phyloP scores from a whole-genome alignment of 78 protist genomes.

The slime mould (Dictyostelium discoideum) region DNA sequence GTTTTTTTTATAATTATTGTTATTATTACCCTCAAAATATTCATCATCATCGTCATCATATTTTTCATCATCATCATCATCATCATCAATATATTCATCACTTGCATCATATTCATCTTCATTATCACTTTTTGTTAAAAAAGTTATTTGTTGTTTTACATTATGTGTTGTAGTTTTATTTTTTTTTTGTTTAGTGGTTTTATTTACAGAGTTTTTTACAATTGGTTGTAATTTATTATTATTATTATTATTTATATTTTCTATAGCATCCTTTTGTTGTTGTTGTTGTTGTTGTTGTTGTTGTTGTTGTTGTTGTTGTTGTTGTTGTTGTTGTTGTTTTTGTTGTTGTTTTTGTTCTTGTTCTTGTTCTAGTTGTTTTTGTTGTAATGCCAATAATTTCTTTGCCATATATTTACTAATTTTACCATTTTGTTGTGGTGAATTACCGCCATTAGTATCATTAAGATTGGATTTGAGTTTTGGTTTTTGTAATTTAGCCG shows the following conservation, averaged over 20 bases:
- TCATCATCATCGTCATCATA: background rate
- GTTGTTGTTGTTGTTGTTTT: background rate
- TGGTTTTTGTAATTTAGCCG: background rate
- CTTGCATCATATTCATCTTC: background rate
- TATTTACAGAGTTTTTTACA: background rate
- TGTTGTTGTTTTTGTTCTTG: background rate
- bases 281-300: background rate
- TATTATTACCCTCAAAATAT: background rate
- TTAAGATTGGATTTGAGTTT: background rate
- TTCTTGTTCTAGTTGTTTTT: background rate
- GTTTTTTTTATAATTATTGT: too few species aligned
- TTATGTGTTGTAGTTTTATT: too few species aligned
- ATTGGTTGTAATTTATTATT: background rate
- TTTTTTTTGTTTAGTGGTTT: background rate
- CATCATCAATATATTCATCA: background rate
- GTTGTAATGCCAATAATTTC: background rate
- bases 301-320: slow-evolving; percentile 1
- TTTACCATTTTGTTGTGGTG: background rate
- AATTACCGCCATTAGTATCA: background rate
- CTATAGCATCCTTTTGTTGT: background rate
- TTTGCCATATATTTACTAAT: slow-evolving; percentile 18
- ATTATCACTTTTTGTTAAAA: background rate
- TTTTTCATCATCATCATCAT: background rate
- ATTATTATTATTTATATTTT: background rate
- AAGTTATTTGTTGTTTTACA: background rate